Evolutionary conservation across 192 early-diverging fungal genomes (phyloP).

Genomic region (Backusella morwellensis): DNA sequence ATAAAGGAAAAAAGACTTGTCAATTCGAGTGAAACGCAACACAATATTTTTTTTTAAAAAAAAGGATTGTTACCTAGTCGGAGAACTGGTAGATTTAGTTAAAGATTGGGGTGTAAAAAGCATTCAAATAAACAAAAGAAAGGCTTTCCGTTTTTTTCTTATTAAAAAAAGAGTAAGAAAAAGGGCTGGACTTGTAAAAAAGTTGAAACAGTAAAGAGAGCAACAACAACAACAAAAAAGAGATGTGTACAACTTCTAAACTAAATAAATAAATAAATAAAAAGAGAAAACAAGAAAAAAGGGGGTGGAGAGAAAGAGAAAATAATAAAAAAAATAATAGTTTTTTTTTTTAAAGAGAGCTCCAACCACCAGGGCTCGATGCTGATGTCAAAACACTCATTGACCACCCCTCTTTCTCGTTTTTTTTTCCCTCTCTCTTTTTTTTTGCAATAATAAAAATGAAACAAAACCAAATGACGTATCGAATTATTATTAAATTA

Average conservation of each 20-base stretch:
- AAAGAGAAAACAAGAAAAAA: background rate
- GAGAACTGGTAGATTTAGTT: conserved; percentile 6
- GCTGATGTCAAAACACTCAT: conserved; percentile 7
- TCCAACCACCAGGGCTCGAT: conserved; percentile 5
- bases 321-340: background rate
- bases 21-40: conserved; percentile 11
- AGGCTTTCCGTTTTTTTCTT: background rate
- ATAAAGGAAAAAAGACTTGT: conserved; percentile 3
- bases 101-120: background rate
- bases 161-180: background rate
- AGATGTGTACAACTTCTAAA: background rate
- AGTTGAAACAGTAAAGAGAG: conserved; percentile 6
- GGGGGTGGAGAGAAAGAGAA: background rate
- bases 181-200: background rate
- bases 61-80: background rate
- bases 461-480: background rate
- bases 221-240: background rate
- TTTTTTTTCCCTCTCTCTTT: background rate
- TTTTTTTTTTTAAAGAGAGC: conserved; percentile 6
- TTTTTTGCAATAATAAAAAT: background rate
- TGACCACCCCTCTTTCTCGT: background rate
- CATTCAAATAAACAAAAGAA: background rate
- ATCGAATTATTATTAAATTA: background rate
- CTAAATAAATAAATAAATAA: background rate
- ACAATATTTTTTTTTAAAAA: background rate